Conservation (phyloP, 768 basidiomycete genomes). For the Tulasnella sp. region DNA sequence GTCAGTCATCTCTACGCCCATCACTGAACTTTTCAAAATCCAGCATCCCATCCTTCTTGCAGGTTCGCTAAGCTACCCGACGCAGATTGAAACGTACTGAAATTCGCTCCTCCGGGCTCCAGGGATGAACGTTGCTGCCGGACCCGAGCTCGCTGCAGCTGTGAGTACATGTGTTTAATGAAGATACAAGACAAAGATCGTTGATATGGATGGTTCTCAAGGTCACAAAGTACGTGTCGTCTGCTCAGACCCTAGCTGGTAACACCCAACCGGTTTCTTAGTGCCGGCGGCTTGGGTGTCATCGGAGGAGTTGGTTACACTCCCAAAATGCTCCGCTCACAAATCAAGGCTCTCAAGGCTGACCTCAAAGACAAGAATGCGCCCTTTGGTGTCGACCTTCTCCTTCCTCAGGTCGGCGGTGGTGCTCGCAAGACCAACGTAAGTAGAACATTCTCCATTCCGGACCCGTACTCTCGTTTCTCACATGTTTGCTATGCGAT, state of each 20-base stretch:
- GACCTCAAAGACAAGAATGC: slow-evolving; percentile 58
- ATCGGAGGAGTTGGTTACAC: slow-evolving; percentile 86
- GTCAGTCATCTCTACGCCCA: slow-evolving; percentile 59
- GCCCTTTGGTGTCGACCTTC: slow-evolving; percentile 85
- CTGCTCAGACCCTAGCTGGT: not conserved
- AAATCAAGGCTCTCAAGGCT: slow-evolving; percentile 57
- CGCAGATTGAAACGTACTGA: slow-evolving; percentile 30
- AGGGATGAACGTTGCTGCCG: slow-evolving; percentile 77
- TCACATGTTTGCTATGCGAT: not conserved
- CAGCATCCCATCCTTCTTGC: slow-evolving; percentile 81
- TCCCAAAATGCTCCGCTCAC: slow-evolving; percentile 62
- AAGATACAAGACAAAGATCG: not conserved
- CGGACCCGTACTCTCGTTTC: no score
- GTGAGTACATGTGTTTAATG: not conserved
- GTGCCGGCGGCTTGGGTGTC: slow-evolving; percentile 80
- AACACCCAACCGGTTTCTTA: not conserved
- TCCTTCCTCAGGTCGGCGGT: slow-evolving; percentile 78
- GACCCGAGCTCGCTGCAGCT: slow-evolving; percentile 50
- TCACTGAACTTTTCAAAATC: slow-evolving; percentile 73
- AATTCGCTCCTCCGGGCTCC: not conserved
- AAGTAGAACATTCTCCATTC: slow-evolving; percentile 20
- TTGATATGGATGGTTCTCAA: not conserved
- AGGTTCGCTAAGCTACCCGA: slow-evolving; percentile 31
- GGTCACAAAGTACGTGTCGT: slow-evolving; percentile 12
- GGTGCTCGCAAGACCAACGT: slow-evolving; percentile 86